phyloP scores from a whole-genome alignment of 2,329 filamentous ascomycete genomes.

The Scytalidium sp. region DNA sequence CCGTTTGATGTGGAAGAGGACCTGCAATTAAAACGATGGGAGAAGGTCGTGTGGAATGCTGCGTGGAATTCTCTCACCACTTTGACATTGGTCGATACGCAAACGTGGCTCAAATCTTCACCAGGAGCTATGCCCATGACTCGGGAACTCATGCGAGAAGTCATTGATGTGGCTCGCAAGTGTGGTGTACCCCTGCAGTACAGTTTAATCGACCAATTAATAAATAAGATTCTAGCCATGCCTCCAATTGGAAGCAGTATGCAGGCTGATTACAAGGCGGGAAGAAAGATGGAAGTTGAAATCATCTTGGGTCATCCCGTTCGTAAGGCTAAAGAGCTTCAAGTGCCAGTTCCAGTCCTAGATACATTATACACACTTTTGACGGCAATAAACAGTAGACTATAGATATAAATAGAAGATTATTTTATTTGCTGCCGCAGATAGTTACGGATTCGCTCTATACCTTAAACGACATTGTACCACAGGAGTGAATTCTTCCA shows the following conservation, averaged over 20 bases:
- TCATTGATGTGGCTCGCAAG: conserved; percentile 54
- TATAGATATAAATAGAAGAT: background rate
- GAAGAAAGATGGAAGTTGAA: conserved; percentile 59
- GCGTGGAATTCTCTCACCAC: conserved; percentile 61
- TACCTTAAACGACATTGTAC: background rate
- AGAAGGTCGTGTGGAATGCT: conserved; percentile 59
- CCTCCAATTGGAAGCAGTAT: conserved; percentile 47
- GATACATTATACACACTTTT: conserved; percentile 34
- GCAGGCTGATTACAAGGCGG: conserved; percentile 55
- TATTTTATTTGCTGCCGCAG: background rate
- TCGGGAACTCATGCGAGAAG: conserved; percentile 47
- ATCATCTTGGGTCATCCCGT: conserved; percentile 61
- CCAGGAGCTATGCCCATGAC: conserved; percentile 46
- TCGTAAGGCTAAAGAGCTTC: conserved; percentile 49
- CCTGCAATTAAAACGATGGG: conserved; percentile 56
- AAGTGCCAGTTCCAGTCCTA: conserved; percentile 51
- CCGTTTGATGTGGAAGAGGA: conserved; percentile 47
- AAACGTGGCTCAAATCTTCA: conserved; percentile 46
- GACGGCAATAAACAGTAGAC: conserved; percentile 20
- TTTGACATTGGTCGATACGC: conserved; percentile 50
- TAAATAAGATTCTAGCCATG: conserved; percentile 44
- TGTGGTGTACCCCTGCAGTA: conserved; percentile 45
- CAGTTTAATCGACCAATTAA: conserved; percentile 43
- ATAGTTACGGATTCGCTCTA: background rate
- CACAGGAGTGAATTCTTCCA: too few relatives aligned